These are phyloP conservation scores for Talaromyces funiculosus DNA, from an alignment of 2,329 filamentous ascomycete genomes.

Conservation along the genomic window DNA sequence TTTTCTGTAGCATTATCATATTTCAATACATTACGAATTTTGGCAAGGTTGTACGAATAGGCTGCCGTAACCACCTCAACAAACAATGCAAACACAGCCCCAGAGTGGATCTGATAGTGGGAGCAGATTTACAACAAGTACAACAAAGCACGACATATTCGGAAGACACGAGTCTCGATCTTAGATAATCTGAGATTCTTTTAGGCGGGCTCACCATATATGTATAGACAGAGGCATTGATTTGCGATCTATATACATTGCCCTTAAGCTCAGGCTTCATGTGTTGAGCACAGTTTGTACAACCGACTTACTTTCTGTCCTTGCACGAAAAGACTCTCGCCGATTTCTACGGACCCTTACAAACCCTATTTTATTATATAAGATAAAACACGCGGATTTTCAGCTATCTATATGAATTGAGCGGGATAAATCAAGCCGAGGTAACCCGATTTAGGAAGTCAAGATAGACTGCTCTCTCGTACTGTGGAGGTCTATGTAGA, in stretches of 20 bases:
- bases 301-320: too few species aligned
- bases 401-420: too few species aligned
- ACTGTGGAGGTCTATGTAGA: not conserved
- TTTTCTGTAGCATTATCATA: too few species aligned
- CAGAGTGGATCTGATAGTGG: not conserved
- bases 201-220: not conserved
- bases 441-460: not conserved
- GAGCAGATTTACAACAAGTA: not conserved
- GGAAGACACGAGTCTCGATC: not conserved
- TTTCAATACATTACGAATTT: too few species aligned
- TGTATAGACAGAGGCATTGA: not conserved
- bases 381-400: too few species aligned
- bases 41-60: too few species aligned
- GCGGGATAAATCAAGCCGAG: too few species aligned
- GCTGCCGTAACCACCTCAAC: not conserved
- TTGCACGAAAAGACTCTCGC: too few species aligned
- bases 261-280: not conserved
- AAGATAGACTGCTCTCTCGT: not conserved
- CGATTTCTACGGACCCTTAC: too few species aligned
- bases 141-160: slow-evolving; percentile 7
- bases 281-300: too few species aligned
- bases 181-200: not conserved
- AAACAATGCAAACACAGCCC: slow-evolving; percentile 7
- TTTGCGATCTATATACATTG: not conserved
- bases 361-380: too few species aligned